Base-by-base conservation (phyloP, 192 early-diverging fungal species). In the Backusella westeae region DNA sequence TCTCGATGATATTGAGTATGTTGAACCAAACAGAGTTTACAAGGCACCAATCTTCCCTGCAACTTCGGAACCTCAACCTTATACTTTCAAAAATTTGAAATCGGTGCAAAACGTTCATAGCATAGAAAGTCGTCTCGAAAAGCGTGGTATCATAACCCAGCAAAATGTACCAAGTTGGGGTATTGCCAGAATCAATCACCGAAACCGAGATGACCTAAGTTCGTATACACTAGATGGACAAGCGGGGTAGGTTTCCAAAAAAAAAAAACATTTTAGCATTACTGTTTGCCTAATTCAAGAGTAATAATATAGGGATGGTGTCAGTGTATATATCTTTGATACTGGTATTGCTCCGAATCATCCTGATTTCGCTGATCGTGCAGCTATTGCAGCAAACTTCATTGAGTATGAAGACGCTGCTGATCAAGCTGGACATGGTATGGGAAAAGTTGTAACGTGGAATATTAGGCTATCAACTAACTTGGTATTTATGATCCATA, bases 301-400 rank as follows among this genome's bases (percentile, higher is more conserved):
- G 0, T 32, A 32, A n/a, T 73, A 26, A 23, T 15, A 72, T 74
- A 78, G 77, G 4, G 52, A 9, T 10, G 89, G 83, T 12, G 84
- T 93, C n/a, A 86, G 83, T 53, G 88, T 87, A 21, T 93, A 90
- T 79, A 81, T 93, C 15, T 80, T 93, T 66, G 92, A 93, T 78
- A 86, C 92, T 32, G 89, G 89, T 6, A 82, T 90, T 15, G 71
- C 75, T 80, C 72, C 68, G 15, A 75, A 76, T 3, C 87, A 90
- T 68, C 8, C 19, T 0, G 89, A 90, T 38, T 90, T 90, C 63
- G 78, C 41, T 14, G 82, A 83, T 34, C 84, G 89, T 29, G 89
- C 87, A 2, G 19, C 41, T 26, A 79, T 72, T 36, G 76, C 80
- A 2, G 78, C 71, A 5, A 87, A 78, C 23, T 84, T 83, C 78